These are phyloP conservation scores for Diutina rugosa DNA, from an alignment of 1,139 yeast species.

Conservation along the genomic window DNA sequence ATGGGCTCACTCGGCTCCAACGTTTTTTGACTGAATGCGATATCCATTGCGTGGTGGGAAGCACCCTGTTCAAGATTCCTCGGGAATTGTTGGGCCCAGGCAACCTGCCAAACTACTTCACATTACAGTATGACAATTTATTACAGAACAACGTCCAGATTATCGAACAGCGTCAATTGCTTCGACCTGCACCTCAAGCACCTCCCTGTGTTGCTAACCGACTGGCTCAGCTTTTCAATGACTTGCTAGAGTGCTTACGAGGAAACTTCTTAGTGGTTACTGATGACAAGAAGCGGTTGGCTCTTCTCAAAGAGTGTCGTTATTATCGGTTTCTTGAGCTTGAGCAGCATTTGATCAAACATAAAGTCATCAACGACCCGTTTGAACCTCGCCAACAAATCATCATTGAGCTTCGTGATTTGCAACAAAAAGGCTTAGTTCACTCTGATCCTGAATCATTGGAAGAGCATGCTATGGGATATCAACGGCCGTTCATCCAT, in stretches of 20 bases:
- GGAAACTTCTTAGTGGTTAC: slow-evolving; percentile 39
- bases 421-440: neutral
- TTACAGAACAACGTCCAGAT: slow-evolving; percentile 27
- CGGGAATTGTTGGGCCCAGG: slow-evolving; percentile 47
- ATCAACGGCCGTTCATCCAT: slow-evolving; percentile 44
- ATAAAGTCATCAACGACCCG: slow-evolving; percentile 34
- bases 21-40: slow-evolving; percentile 38
- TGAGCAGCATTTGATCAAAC: slow-evolving; percentile 57
- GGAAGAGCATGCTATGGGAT: slow-evolving; percentile 10
- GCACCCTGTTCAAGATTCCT: slow-evolving; percentile 45
- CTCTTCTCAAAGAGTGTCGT: slow-evolving; percentile 54
- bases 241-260: slow-evolving; percentile 40
- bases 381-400: slow-evolving; percentile 38
- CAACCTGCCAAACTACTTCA: slow-evolving; percentile 66
- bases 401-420: slow-evolving; percentile 15
- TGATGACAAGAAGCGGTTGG: slow-evolving; percentile 40
- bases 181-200: slow-evolving; percentile 70
- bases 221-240: slow-evolving; percentile 45
- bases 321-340: slow-evolving; percentile 67
- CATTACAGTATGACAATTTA: slow-evolving; percentile 42
- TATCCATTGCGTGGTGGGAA: slow-evolving; percentile 51
- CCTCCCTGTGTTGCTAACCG: slow-evolving; percentile 42
- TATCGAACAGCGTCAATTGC: slow-evolving; percentile 25
- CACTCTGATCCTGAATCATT: neutral
- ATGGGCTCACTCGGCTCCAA: slow-evolving; percentile 46